Conservation (phyloP, 2,329 filamentous ascomycete species). For the Furcasterigmium furcatum region DNA sequence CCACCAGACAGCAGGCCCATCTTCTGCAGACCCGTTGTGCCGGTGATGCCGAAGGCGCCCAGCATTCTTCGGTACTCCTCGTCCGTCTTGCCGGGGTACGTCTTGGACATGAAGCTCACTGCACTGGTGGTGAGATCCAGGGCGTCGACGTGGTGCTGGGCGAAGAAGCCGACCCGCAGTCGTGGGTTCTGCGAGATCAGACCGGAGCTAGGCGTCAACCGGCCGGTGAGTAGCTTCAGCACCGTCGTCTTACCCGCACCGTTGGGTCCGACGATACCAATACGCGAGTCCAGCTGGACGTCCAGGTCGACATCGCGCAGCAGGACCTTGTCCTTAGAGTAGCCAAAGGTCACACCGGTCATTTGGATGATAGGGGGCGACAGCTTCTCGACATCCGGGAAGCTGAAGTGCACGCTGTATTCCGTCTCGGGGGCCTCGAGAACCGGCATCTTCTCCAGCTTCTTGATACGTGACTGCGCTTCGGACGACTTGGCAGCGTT, state of each 20-base stretch:
- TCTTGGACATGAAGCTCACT: constrained; percentile 94
- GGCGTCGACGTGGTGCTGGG: constrained; percentile 96
- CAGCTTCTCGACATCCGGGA: constrained; percentile 96
- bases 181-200: constrained; percentile 86
- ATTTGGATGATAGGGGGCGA: constrained; percentile 98
- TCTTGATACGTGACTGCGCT: constrained; percentile 98
- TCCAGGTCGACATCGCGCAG: constrained; percentile 88
- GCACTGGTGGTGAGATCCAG: constrained; percentile 85
- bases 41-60: constrained; percentile 85
- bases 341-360: constrained; percentile 88
- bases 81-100: constrained; percentile 85
- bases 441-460: constrained; percentile 93
- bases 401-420: constrained; percentile 95
- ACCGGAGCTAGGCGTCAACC: constrained; percentile 72
- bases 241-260: constrained; percentile 98
- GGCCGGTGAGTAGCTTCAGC: constrained; percentile 93
- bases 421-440: constrained; percentile 87
- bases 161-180: constrained; percentile 92
- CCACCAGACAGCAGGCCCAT: constrained; percentile 93
- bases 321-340: constrained; percentile 73
- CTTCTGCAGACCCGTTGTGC: constrained; percentile 94
- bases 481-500: constrained; percentile 98
- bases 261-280: constrained; percentile 98
- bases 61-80: constrained; percentile 96
- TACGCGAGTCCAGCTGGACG: constrained; percentile 95